phyloP scores from a whole-genome alignment of 1,284 basidiomycete genomes.

The Ceratobasidium theobromae region DNA sequence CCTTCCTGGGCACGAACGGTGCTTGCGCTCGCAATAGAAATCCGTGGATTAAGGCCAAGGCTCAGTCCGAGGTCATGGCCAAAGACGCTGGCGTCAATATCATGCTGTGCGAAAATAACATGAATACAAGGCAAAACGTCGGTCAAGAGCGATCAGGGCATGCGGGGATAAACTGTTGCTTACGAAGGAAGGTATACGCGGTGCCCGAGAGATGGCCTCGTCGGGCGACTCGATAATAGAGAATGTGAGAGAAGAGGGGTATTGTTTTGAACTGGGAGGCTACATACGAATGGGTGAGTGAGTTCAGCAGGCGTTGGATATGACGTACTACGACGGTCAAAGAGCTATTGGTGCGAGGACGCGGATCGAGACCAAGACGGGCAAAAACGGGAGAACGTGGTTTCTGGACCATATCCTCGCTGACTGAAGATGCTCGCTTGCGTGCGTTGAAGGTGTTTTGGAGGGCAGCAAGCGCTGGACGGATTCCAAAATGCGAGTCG shows the following conservation, averaged over 20 bases:
- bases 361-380: slow-evolving; percentile 12
- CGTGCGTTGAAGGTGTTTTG: slow-evolving; percentile 24
- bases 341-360: slow-evolving; percentile 7
- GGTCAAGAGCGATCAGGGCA: slow-evolving; percentile 15
- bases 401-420: slow-evolving; percentile 2
- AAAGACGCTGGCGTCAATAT: slow-evolving; percentile 4
- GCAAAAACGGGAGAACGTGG: slow-evolving; percentile 10
- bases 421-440: slow-evolving; percentile 7
- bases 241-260: slow-evolving; percentile 2
- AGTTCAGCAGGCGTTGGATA: background rate
- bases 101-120: background rate
- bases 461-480: slow-evolving; percentile 16
- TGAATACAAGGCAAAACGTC: slow-evolving; percentile 8
- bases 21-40: slow-evolving; percentile 11
- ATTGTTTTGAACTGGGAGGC: slow-evolving; percentile 2
- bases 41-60: slow-evolving; percentile 24
- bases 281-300: background rate
- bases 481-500: slow-evolving; percentile 21
- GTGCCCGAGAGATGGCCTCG: slow-evolving; percentile 18
- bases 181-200: slow-evolving; percentile 31
- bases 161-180: slow-evolving; percentile 30
- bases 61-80: slow-evolving; percentile 18
- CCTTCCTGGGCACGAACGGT: slow-evolving; percentile 14
- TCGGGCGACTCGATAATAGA: slow-evolving; percentile 27
- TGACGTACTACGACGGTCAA: slow-evolving; percentile 3